Base-by-base conservation (phyloP, 805 yeast species). In the Candida qinlingensis region DNA sequence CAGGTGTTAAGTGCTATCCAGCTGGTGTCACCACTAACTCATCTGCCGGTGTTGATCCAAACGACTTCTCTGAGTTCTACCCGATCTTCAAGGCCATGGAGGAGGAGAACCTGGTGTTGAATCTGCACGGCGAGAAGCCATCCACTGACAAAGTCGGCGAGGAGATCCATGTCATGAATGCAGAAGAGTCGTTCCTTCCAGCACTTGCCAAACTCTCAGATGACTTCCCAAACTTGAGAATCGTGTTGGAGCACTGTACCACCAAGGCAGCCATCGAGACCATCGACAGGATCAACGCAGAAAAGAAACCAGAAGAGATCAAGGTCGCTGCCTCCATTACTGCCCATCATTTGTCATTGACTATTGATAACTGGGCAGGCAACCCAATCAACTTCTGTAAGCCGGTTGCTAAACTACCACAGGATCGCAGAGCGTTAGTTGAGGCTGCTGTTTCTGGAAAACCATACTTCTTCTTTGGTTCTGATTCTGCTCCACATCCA, bases 21-120 rank as follows among this genome's bases (percentile, higher is more conserved):
- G 97, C 98, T 2, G 99, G 99, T 41, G 99, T 94, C 33, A 94
- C 99, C n/a, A 94, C 99, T 37, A 94, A 94, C 70, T 89, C 97
- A 8, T 68, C 78, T 43, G 87, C 84, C 4, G 99, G 99, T 44
- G 97, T 94, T 27, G 94, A 87, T 65, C 95, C 95, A 27, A 88
- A 90, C 59, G 96, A 92, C 61, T 94, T 94, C 68, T 78, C 85
- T 42, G 81, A 77, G 6, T 94, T 91, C 60, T 94, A 90, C 65
- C 96, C 97, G 5, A 76, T 94, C 8, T 94, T 94, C 63, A 76
- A 85, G 61, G 96, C 88, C 11, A 84, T 94, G 92, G 85, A 92
- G 67, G 76, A 80, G 54, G 78, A 87, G 53, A 76, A 78, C 44
- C 67, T 94, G 63, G 85, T 94, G 8, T 76, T 94, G 60, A 94